These are phyloP conservation scores for Myochromella boudieri DNA, from an alignment of 768 basidiomycete genomes.

Conservation along the genomic window DNA sequence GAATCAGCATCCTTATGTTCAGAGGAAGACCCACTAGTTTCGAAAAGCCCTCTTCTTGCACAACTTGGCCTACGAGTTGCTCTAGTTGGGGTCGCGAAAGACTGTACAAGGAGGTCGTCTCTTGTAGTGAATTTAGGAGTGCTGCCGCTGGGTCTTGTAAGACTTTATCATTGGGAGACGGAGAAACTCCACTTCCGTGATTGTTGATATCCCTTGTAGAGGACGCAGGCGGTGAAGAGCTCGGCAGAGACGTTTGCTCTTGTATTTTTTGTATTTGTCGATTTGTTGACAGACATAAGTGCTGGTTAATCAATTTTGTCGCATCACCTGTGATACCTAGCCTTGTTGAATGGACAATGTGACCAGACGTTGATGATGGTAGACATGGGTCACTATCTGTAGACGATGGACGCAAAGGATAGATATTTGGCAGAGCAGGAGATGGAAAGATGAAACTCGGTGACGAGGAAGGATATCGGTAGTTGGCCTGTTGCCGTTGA, in stretches of 20 bases:
- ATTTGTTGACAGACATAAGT: too few relatives aligned
- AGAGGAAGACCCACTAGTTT: conserved; percentile 55
- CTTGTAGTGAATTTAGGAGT: conserved; percentile 39
- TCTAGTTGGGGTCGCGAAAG: conserved; percentile 55
- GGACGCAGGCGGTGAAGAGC: conserved; percentile 14
- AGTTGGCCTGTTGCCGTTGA: neutral
- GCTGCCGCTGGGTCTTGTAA: conserved; percentile 9
- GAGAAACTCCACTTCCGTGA: neutral
- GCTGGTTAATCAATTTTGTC: too few relatives aligned
- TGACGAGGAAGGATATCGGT: conserved; percentile 13
- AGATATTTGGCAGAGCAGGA: conserved; percentile 3
- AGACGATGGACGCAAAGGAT: conserved; percentile 6
- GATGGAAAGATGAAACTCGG: conserved; percentile 1
- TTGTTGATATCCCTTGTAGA: conserved; percentile 7
- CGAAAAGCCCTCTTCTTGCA: conserved; percentile 76
- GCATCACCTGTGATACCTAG: too few relatives aligned
- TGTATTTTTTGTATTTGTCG: conserved; percentile 6
- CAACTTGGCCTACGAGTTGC: conserved; percentile 53
- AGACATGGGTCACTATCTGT: conserved; percentile 1
- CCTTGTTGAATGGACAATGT: conserved; percentile 1
- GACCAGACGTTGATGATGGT: conserved; percentile 3
- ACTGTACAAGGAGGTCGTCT: conserved; percentile 50
- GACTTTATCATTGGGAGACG: conserved; percentile 1
- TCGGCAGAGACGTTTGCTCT: conserved; percentile 10
- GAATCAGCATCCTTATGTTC: neutral